Evolutionary conservation across 768 basidiomycete species (phyloP).

Genomic region (Myochromella boudieri): DNA sequence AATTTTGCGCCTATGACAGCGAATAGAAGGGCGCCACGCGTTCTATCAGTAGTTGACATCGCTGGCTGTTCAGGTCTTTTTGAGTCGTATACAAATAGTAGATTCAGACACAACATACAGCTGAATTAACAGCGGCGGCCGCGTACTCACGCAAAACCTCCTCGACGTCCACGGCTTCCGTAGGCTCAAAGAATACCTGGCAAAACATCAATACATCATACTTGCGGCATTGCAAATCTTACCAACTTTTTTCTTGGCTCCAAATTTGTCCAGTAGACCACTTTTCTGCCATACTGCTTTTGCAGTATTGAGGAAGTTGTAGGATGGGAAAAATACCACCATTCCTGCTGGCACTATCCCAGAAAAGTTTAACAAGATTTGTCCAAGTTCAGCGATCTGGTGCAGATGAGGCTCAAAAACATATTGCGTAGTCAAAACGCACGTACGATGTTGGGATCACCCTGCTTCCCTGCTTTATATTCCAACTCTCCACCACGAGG

Average conservation of each 20-base stretch:
- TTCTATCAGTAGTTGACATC: slow-evolving; percentile 25
- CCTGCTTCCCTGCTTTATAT: slow-evolving; percentile 79
- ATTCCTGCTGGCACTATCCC: slow-evolving; percentile 82
- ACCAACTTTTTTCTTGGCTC: slow-evolving; percentile 71
- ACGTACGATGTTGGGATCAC: slow-evolving; percentile 63
- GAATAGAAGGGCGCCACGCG: slow-evolving; percentile 77
- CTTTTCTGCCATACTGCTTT: slow-evolving; percentile 64
- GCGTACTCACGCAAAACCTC: slow-evolving; percentile 73
- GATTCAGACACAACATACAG: too few relatives aligned
- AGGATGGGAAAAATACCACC: slow-evolving; percentile 94
- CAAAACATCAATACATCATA: background rate
- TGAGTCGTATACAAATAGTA: too few relatives aligned
- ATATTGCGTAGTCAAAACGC: background rate
- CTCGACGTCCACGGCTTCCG: slow-evolving; percentile 71
- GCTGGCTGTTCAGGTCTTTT: background rate
- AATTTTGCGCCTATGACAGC: slow-evolving; percentile 97
- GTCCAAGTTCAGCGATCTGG: slow-evolving; percentile 81
- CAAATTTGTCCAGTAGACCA: slow-evolving; percentile 62
- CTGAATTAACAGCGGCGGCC: too few relatives aligned
- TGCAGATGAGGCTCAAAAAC: background rate
- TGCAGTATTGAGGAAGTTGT: slow-evolving; percentile 72
- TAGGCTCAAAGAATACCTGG: slow-evolving; percentile 90
- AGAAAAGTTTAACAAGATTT: slow-evolving; percentile 77
- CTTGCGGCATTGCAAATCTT: background rate
- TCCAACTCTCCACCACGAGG: slow-evolving; percentile 73